Conservation (phyloP, 768 basidiomycete species). For the Mycena metata region DNA sequence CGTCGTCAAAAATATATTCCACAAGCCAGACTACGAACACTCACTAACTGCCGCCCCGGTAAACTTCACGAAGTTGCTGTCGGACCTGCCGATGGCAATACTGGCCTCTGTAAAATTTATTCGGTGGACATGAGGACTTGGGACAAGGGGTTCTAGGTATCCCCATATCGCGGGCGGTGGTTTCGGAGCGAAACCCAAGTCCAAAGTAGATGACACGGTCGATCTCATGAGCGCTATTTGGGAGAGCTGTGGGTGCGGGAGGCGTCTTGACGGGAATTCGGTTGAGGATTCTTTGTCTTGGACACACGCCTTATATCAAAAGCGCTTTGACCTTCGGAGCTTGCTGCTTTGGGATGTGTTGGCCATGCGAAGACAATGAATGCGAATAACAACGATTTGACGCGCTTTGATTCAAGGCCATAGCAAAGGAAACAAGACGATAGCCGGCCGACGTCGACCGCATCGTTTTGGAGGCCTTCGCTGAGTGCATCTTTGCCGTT, state of each 20-base stretch:
- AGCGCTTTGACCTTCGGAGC: conserved; percentile 25
- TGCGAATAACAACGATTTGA: background rate
- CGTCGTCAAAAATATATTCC: background rate
- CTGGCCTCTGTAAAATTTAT: background rate
- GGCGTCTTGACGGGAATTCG: conserved; percentile 1
- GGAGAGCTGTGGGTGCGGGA: background rate
- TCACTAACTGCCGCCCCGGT: conserved; percentile 23
- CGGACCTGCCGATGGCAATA: conserved; percentile 6
- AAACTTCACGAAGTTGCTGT: conserved; percentile 1
- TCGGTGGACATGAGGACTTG: background rate
- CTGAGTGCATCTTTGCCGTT: no score
- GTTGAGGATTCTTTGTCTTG: conserved; percentile 1
- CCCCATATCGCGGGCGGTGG: conserved; percentile 9
- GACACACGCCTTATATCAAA: conserved; percentile 20
- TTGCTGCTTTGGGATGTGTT: conserved; percentile 18
- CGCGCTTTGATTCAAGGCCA: conserved; percentile 16
- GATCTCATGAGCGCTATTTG: conserved; percentile 3
- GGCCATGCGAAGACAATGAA: conserved; percentile 1
- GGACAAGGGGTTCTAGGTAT: conserved; percentile 24
- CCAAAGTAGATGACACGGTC: background rate
- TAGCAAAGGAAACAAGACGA: no score
- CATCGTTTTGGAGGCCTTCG: no score
- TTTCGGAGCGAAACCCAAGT: background rate
- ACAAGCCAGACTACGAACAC: background rate
- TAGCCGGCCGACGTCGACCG: no score